phyloP scores from a whole-genome alignment of 306 rosid genomes.

The Macrotyloma uniflorum region DNA sequence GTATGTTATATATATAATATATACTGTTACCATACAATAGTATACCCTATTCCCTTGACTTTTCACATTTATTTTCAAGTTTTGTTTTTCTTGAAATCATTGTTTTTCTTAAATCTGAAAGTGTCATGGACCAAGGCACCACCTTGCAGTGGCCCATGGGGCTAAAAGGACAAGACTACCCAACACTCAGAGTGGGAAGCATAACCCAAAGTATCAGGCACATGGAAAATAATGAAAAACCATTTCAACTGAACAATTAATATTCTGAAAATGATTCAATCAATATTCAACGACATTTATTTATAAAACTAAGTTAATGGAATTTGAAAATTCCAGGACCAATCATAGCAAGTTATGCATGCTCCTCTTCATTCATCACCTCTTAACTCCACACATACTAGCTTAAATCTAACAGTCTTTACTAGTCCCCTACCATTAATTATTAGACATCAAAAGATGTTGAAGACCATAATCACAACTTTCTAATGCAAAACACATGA shows the following conservation, averaged over 20 bases:
- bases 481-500: no score
- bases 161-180: not conserved
- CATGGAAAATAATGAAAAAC: not conserved
- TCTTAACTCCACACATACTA: no score
- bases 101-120: no score
- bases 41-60: not conserved
- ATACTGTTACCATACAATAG: not conserved
- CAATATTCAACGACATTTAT: not conserved
- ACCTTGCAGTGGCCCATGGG: not conserved
- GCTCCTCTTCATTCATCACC: no score
- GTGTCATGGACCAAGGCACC: not conserved
- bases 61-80: not conserved
- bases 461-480: no score
- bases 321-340: no score
- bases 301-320: no score
- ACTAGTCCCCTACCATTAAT: no score
- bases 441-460: no score
- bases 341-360: no score
- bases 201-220: not conserved
- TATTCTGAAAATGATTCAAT: not conserved
- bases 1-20: not conserved
- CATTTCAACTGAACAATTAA: not conserved
- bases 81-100: not conserved
- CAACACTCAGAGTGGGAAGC: not conserved
- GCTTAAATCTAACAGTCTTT: no score